Evolutionary conservation across 2,329 filamentous ascomycete genomes (phyloP).

Genomic region (Nannizziopsis arthrosporioides): DNA sequence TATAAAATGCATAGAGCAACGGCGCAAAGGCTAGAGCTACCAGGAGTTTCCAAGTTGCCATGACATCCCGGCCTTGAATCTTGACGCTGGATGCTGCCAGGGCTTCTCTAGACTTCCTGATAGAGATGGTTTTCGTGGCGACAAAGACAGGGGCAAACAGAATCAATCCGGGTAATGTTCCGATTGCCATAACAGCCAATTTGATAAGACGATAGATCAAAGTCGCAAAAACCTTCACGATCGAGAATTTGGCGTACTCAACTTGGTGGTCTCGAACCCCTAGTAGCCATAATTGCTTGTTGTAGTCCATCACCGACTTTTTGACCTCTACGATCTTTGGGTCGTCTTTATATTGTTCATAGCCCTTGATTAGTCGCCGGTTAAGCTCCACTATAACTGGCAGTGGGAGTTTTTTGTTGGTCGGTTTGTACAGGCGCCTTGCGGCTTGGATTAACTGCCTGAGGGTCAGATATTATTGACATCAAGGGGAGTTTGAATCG

Average conservation of each 20-base stretch:
- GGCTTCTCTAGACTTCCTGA: slow-evolving; percentile 69
- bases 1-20: slow-evolving; percentile 71
- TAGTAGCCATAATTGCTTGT: slow-evolving; percentile 71
- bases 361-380: slow-evolving; percentile 77
- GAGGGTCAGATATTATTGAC: slow-evolving; percentile 21
- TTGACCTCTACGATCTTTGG: slow-evolving; percentile 66
- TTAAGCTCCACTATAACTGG: slow-evolving; percentile 92
- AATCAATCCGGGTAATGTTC: slow-evolving; percentile 72
- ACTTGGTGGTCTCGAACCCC: slow-evolving; percentile 91
- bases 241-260: slow-evolving; percentile 75
- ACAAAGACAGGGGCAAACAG: slow-evolving; percentile 85
- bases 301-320: slow-evolving; percentile 69
- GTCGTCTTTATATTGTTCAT: slow-evolving; percentile 85
- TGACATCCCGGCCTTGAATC: slow-evolving; percentile 75
- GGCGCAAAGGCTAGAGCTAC: slow-evolving; percentile 78
- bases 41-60: slow-evolving; percentile 87
- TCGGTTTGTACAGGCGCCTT: slow-evolving; percentile 83
- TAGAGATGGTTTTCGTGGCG: slow-evolving; percentile 69
- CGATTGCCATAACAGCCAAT: slow-evolving; percentile 61
- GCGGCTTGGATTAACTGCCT: slow-evolving; percentile 78
- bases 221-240: slow-evolving; percentile 60
- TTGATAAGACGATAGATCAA: slow-evolving; percentile 72
- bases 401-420: slow-evolving; percentile 82
- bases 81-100: slow-evolving; percentile 80
- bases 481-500: background rate